phyloP scores from a whole-genome alignment of 192 early-diverging fungal genomes.

The Paraglomus occultum region DNA sequence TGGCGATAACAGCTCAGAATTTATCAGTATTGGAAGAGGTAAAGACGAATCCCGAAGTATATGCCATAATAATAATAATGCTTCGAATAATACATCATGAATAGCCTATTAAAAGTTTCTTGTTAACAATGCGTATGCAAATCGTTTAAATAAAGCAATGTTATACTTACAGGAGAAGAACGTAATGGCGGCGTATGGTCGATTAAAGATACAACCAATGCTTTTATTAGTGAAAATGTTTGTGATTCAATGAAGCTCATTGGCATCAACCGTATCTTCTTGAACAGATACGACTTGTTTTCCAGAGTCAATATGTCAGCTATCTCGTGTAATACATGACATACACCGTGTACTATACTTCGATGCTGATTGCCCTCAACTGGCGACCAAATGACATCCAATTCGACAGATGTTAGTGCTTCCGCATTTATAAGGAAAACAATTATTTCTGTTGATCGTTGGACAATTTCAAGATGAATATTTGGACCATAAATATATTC shows the following conservation, averaged over 20 bases:
- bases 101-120: conserved; percentile 30
- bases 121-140: not conserved
- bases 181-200: too few relatives aligned
- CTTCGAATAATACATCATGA: conserved; percentile 37
- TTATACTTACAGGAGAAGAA: not conserved
- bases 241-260: conserved; percentile 35
- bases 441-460: conserved; percentile 44
- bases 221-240: conserved; percentile 28
- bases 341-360: conserved; percentile 46
- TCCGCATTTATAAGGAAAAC: conserved; percentile 42
- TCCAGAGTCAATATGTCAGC: conserved; percentile 37
- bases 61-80: conserved; percentile 42
- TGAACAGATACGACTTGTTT: conserved; percentile 36
- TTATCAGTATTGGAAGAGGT: conserved; percentile 17
- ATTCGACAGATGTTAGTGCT: conserved; percentile 35
- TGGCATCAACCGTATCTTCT: conserved; percentile 40
- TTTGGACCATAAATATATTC: conserved; percentile 48
- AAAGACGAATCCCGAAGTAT: conserved; percentile 41
- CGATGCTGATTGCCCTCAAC: conserved; percentile 50
- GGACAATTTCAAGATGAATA: conserved; percentile 49
- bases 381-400: conserved; percentile 45
- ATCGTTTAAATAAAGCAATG: not conserved
- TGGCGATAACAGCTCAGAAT: conserved; percentile 22
- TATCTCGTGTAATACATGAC: conserved; percentile 44
- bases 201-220: conserved; percentile 4